Evolutionary conservation across 169 alveolate genomes (phyloP).

Genomic region (Eimeria praecox): DNA sequence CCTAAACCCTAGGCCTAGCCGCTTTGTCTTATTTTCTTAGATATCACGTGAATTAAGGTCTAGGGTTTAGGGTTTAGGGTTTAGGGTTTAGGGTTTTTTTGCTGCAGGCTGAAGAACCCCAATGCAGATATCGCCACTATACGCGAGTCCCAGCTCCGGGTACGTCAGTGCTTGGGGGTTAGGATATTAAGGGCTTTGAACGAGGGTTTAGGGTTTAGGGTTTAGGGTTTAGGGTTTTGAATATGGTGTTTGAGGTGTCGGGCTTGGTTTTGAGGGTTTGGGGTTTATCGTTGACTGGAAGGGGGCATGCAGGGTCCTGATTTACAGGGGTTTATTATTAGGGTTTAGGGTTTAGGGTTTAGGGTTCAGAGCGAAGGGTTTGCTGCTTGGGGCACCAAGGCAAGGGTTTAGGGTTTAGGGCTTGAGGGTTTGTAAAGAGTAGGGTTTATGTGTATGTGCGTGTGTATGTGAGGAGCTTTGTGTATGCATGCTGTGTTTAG

Average conservation of each 20-base stretch:
- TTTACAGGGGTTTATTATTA: background rate
- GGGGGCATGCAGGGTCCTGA: background rate
- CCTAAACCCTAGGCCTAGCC: background rate
- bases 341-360: slow-evolving; percentile 15
- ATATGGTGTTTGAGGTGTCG: background rate
- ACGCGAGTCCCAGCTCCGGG: slow-evolving; percentile 78
- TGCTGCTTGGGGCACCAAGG: background rate
- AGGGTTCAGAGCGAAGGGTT: background rate
- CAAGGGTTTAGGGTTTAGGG: slow-evolving; percentile 32
- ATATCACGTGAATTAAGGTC: background rate
- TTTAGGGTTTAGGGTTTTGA: slow-evolving; percentile 8
- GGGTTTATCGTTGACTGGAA: background rate
- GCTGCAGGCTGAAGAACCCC: slow-evolving; percentile 74
- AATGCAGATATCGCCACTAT: slow-evolving; percentile 78
- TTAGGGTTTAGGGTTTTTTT: background rate
- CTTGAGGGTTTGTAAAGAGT: background rate
- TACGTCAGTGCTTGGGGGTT: background rate
- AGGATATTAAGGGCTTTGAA: background rate
- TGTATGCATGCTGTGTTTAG: background rate
- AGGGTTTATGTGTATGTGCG: background rate
- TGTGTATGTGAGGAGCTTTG: background rate
- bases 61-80: slow-evolving; percentile 27
- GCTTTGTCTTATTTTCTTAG: background rate
- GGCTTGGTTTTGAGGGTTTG: background rate
- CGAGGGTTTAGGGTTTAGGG: slow-evolving; percentile 34